These are phyloP conservation scores for Sophora flavescens DNA, from an alignment of 306 rosid genomes.

Conservation along the genomic window DNA sequence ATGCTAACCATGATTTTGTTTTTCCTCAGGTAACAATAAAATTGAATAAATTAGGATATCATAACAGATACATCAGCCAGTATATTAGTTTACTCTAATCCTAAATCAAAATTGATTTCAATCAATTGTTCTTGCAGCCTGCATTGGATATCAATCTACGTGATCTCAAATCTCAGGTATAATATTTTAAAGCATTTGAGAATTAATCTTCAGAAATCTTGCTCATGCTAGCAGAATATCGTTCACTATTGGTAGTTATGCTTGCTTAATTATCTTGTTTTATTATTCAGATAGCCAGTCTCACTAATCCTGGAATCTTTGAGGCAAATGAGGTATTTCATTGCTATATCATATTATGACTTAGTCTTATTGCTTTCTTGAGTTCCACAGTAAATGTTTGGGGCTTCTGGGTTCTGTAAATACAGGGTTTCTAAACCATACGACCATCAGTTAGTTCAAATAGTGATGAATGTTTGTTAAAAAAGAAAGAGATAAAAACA, in stretches of 20 bases:
- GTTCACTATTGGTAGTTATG: conserved; percentile 19
- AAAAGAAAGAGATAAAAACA: no score
- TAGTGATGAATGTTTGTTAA: no score
- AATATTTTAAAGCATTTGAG: conserved; percentile 42
- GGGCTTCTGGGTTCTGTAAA: neutral
- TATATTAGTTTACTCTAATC: conserved; percentile 30
- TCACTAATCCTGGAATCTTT: conserved; percentile 86
- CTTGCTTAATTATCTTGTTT: conserved; percentile 35
- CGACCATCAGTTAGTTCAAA: no score
- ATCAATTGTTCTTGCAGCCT: conserved; percentile 68
- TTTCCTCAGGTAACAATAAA: conserved; percentile 83
- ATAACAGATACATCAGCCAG: conserved; percentile 17
- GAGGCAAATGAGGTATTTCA: conserved; percentile 91
- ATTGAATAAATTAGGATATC: conserved; percentile 32
- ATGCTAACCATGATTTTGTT: conserved; percentile 87
- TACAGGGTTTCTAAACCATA: neutral
- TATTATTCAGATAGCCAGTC: conserved; percentile 71
- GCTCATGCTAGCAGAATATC: conserved; percentile 15
- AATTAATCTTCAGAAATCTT: conserved; percentile 33
- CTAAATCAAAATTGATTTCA: conserved; percentile 35
- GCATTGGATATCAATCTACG: conserved; percentile 72
- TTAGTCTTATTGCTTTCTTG: conserved; percentile 25
- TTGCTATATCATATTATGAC: neutral
- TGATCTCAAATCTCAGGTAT: conserved; percentile 79
- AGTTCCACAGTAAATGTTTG: neutral